Base-by-base conservation (phyloP, 345 rosid species). In the Schrenkiella parvula region DNA sequence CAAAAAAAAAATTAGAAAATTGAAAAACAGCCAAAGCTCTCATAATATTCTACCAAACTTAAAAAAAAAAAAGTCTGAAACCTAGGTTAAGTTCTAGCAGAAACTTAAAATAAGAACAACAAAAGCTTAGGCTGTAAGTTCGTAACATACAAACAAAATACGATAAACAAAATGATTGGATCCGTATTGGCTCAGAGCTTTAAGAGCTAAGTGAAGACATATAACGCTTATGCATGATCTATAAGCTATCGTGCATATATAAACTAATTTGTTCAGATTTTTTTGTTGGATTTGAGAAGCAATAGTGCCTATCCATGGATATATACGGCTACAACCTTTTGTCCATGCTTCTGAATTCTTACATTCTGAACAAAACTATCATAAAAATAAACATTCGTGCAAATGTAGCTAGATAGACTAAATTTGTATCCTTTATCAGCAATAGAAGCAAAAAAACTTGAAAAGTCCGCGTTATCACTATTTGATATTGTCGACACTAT, bases 401-500 rank as follows among this genome's bases (percentile, higher is more conserved):
- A 63, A 31, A 31, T 42, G 43, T 15, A 31, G 15, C 25, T 15
- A 32, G 8, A 46, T 18, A 37, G 19, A n/a, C 43, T 32, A 54
- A 57, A 5, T 39, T n/a, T 42, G 38, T 11, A 17, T 35, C 11
- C 59, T n/a, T 59, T 56, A 19, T 37, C 41, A 22, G 54, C 44
- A 13, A 58, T 47, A 35, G 8, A 72, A 31, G 47, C 38, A 28
- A 37, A 63, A 34, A 55, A 19, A 28, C 8, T 37, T 58, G 39
- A 48, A 52, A 66, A 59, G 62, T 67, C 73, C 55, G 29, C 6
- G 29, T 22, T 58, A 34, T 31, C 22, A 58, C 73, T 39, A 59
- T 59, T 58, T 67, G 35, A 47, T 26, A 44, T 31, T 67, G 68
- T 58, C 72, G 72, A 74, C 60, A 67, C 8, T 58, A 59, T 67